Conservation (phyloP, 768 basidiomycete species). For the Asterophora parasitica region DNA sequence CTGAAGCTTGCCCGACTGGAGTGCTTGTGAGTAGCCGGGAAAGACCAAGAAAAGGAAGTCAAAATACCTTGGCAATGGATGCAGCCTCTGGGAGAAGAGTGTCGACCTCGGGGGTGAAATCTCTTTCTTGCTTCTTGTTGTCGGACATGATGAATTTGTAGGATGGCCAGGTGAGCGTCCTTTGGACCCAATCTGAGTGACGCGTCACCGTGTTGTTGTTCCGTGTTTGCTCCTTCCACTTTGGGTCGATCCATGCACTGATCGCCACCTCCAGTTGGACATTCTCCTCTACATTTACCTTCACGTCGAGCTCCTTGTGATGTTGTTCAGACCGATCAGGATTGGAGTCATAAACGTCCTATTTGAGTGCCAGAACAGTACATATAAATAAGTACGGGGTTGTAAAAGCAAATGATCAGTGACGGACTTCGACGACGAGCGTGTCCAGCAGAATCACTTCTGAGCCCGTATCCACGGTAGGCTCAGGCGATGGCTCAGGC, state of each 20-base stretch:
- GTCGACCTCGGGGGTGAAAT: conserved; percentile 83
- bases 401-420: conserved; percentile 35
- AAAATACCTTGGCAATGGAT: conserved; percentile 63
- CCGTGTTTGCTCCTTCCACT: conserved; percentile 21
- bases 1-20: conserved; percentile 74
- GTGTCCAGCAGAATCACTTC: conserved; percentile 34
- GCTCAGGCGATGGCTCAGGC: conserved; percentile 9
- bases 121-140: conserved; percentile 80
- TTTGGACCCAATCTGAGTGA: conserved; percentile 39
- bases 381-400: conserved; percentile 31
- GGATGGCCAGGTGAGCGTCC: conserved; percentile 30
- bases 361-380: conserved; percentile 34
- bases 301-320: not conserved
- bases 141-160: conserved; percentile 63
- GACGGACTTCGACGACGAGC: conserved; percentile 38
- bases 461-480: conserved; percentile 16
- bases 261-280: conserved; percentile 24
- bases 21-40: conserved; percentile 10
- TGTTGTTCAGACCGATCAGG: conserved; percentile 24
- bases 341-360: conserved; percentile 25
- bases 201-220: conserved; percentile 60
- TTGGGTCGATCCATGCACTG: conserved; percentile 23
- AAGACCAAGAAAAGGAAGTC: not conserved
- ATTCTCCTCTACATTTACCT: too few species aligned
- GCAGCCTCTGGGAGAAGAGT: conserved; percentile 65